A percentile compares a stretch with the other conserved stretches of the same genome.
Evolutionary conservation across 2,329 filamentous ascomycete genomes (phyloP).

Genomic region (Colletotrichum sp.): DNA sequence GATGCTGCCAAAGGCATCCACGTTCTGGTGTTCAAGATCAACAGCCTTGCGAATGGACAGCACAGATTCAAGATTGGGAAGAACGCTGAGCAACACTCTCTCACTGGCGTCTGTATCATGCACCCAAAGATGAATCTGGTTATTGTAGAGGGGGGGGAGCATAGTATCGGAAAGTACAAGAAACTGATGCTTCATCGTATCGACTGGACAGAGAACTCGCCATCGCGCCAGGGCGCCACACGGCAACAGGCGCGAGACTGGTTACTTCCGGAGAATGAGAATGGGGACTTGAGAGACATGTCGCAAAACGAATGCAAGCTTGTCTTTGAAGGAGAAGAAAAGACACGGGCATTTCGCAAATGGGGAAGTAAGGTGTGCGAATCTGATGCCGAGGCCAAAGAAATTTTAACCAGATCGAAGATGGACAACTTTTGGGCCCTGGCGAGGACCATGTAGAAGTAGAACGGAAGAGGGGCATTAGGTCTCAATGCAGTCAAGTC

Average conservation of each 20-base stretch:
- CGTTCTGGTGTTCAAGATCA: slow-evolving; percentile 87
- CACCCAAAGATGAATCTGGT: slow-evolving; percentile 89
- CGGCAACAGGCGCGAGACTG: slow-evolving; percentile 72
- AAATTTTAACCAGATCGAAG: slow-evolving; percentile 78
- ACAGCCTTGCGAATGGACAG: slow-evolving; percentile 87
- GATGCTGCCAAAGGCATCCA: slow-evolving; percentile 88
- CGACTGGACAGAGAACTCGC: slow-evolving; percentile 90
- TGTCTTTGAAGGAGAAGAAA: slow-evolving; percentile 91
- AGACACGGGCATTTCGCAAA: slow-evolving; percentile 79
- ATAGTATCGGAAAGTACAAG: slow-evolving; percentile 84
- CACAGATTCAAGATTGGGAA: slow-evolving; percentile 92
- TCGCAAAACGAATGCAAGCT: slow-evolving; percentile 81
- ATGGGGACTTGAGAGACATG: slow-evolving; percentile 81
- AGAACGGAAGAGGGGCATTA: neutral
- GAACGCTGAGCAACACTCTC: slow-evolving; percentile 86
- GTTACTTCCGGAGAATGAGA: slow-evolving; percentile 80
- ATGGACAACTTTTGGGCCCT: slow-evolving; percentile 96
- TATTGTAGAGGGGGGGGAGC: slow-evolving; percentile 87
- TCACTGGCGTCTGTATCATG: slow-evolving; percentile 91
- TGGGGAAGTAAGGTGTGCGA: slow-evolving; percentile 94
- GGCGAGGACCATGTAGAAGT: slow-evolving; percentile 65
- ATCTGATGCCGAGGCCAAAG: slow-evolving; percentile 86
- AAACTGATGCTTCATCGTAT: slow-evolving; percentile 94
- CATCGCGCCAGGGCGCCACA: slow-evolving; percentile 65
- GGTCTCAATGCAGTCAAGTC: neutral